A percentile compares a stretch with the other conserved stretches of the same genome.
Conservation (phyloP, 331 rosid species). For the Rosa hybrid region DNA sequence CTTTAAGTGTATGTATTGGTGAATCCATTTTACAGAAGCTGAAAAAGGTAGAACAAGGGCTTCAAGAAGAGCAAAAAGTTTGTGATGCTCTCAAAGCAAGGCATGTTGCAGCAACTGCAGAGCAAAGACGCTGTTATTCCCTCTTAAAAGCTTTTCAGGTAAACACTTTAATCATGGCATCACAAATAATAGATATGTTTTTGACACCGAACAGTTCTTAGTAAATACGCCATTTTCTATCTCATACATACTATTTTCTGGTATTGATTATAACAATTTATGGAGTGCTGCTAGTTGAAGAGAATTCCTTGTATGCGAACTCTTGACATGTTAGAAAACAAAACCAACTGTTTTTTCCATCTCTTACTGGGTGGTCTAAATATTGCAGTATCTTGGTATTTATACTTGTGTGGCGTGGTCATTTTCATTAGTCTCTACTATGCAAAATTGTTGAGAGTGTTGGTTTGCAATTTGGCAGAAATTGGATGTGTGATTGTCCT, state of each 20-base stretch:
- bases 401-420: too few relatives aligned
- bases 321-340: too few relatives aligned
- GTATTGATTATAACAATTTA: neutral
- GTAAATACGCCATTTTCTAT: neutral
- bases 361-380: neutral
- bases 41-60: slow-evolving; percentile 53
- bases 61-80: slow-evolving; percentile 58
- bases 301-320: too few relatives aligned
- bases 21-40: slow-evolving; percentile 57
- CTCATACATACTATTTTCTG: neutral
- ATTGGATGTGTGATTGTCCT: neutral
- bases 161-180: neutral
- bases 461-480: slow-evolving; percentile 7
- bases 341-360: neutral
- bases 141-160: slow-evolving; percentile 80
- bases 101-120: slow-evolving; percentile 54
- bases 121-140: slow-evolving; percentile 65
- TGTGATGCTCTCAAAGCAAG: slow-evolving; percentile 55
- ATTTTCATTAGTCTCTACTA: neutral
- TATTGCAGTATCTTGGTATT: neutral
- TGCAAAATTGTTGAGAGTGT: neutral
- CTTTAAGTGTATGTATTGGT: slow-evolving; percentile 4
- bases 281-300: neutral
- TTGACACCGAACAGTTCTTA: too few relatives aligned
- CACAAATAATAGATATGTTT: too few relatives aligned